These are phyloP conservation scores for Backusella parvicylindrica DNA, from an alignment of 192 early-diverging fungal species.

Conservation along the genomic window DNA sequence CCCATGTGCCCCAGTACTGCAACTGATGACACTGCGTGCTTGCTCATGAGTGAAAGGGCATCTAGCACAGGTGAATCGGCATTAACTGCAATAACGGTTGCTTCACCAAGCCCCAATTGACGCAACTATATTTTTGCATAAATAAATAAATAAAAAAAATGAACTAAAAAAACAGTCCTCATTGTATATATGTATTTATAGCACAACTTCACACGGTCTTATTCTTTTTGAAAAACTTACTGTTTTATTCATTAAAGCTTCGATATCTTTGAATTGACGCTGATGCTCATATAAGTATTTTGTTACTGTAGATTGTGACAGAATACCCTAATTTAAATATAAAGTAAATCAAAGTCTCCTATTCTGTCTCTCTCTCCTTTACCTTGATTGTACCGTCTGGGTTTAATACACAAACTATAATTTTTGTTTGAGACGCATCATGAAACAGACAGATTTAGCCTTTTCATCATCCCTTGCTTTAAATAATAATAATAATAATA, in stretches of 20 bases:
- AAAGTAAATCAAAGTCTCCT: conserved; percentile 61
- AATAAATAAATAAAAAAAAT: not conserved
- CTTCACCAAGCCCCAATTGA: conserved; percentile 54
- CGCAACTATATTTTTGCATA: conserved; percentile 32
- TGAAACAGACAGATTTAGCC: not conserved
- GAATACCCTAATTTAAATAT: conserved; percentile 50
- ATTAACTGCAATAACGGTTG: conserved; percentile 49
- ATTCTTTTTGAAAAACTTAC: conserved; percentile 26
- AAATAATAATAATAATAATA: not conserved
- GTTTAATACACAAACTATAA: conserved; percentile 68
- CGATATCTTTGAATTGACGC: conserved; percentile 38
- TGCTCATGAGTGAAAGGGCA: conserved; percentile 62
- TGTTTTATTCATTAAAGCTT: conserved; percentile 40
- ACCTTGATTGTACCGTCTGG: conserved; percentile 54
- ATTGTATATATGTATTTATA: conserved; percentile 27
- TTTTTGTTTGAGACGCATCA: not conserved
- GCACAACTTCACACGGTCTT: conserved; percentile 46
- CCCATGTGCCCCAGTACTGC: conserved; percentile 56
- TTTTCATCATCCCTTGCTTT: not conserved
- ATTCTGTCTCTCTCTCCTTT: too few relatives aligned
- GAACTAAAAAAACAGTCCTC: not conserved
- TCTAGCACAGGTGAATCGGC: conserved; percentile 57
- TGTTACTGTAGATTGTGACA: conserved; percentile 73
- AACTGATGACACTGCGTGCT: conserved; percentile 57
- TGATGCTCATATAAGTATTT: conserved; percentile 67